Base-by-base conservation (phyloP, 2,329 filamentous ascomycete species). In the Podosphaera aphanis region DNA sequence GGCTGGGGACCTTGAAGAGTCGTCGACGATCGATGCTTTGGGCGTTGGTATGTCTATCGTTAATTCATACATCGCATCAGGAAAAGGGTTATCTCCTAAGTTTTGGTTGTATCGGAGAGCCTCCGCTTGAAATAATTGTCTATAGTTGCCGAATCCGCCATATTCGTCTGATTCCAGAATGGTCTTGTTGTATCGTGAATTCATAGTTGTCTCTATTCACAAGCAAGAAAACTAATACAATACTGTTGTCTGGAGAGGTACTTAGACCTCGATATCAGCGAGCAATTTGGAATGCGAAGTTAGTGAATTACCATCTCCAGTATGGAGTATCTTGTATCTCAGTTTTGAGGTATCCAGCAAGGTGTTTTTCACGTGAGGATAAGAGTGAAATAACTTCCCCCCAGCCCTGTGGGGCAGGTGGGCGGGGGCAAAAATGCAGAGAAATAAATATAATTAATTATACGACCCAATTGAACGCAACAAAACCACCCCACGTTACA, bases 301-400 rank as follows among this genome's bases (percentile, higher is more conserved):
- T 10, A 33, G 13, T 35, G 18, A 10, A 13, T 33, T 33, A n/a
- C 5, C 11, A 11, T 2, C 25, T 16, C 2, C 13, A 19, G 20
- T 20, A 3, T 33, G 25, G 15, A 25, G 39, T 13, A 13, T n/a
- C 23, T 42, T 23, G 6, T 21, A 6, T 13, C 20, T 23, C 15
- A 33, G 21, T 33, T 33, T 19, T 25, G 33, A 13, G 27, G 41
- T 43, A 43, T 43, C 41, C 41, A 43, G 13, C 41, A 43, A 43
- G 41, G 41, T 43, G 39, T n/a, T 25, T 5, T 2, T 41, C 39
- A 41, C 39, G 39, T 41, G 39, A 41, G 39, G 29, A 33, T 33
- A 33, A 33, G 8, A 33, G 29, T 7, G 29, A 33, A 33, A 33
- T 33, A 33, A n/a, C 29, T 33, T 33, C 8, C 15, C 15, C 29